A percentile compares a stretch with the other conserved stretches of the same genome.
phyloP scores from a whole-genome alignment of 2,329 filamentous ascomycete genomes.

The Diaporthe ilicicola region DNA sequence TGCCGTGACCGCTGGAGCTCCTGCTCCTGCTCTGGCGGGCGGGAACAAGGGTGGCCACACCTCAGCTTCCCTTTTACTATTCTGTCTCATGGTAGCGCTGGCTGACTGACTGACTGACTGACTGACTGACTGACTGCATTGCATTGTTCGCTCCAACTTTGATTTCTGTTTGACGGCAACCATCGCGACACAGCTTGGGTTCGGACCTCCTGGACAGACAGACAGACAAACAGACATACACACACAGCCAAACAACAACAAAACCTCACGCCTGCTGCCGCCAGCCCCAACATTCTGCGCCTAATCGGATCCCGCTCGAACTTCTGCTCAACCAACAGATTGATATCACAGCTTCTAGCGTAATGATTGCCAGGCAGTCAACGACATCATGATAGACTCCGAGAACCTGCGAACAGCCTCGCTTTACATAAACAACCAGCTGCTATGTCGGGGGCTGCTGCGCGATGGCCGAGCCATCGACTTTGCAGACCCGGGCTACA shows the following conservation, averaged over 20 bases:
- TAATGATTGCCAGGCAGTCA: slow-evolving; percentile 22
- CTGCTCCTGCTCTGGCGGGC: neutral
- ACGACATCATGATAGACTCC: slow-evolving; percentile 59
- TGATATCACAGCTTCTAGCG: neutral
- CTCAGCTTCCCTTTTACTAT: neutral
- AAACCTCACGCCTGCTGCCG: neutral
- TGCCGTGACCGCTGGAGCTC: neutral
- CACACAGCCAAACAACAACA: neutral
- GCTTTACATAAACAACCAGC: slow-evolving; percentile 77
- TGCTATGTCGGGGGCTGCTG: slow-evolving; percentile 71
- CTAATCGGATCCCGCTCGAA: neutral
- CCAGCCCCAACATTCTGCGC: neutral
- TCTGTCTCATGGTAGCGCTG: too few relatives aligned
- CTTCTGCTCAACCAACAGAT: neutral
- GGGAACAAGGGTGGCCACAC: slow-evolving; percentile 13
- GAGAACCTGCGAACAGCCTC: slow-evolving; percentile 73
- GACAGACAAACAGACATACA: too few relatives aligned
- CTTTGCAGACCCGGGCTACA: slow-evolving; percentile 77
- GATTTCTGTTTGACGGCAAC: neutral
- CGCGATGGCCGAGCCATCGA: slow-evolving; percentile 79
- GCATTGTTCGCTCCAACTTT: neutral
- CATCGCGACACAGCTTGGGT: neutral
- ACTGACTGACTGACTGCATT: too few relatives aligned
- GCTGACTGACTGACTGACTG: too few relatives aligned
- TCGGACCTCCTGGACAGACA: neutral